Conservation (phyloP, 73 alveolate species). For the Symbiodinium natans region DNA sequence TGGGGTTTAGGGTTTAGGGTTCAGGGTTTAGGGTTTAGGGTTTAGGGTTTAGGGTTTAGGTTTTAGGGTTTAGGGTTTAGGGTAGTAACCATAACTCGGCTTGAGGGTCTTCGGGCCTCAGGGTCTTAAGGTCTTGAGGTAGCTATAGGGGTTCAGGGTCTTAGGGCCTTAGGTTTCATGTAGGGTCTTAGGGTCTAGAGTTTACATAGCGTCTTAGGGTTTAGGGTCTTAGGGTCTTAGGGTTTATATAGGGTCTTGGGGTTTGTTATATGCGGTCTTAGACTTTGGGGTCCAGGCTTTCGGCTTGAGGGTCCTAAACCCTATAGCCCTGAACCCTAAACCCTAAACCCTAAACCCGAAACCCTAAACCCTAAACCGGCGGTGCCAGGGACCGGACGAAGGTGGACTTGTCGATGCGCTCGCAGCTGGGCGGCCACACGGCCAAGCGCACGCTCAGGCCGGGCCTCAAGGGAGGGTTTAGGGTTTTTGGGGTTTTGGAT, state of each 20-base stretch:
- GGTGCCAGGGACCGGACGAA: slow-evolving; percentile 66
- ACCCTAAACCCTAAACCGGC: neutral
- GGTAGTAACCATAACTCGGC: too few species aligned
- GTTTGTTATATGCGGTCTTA: too few species aligned
- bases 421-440: slow-evolving; percentile 80
- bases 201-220: too few species aligned
- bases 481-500: too few species aligned
- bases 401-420: slow-evolving; percentile 83
- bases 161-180: too few species aligned
- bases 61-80: too few species aligned
- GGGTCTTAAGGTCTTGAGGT: too few species aligned
- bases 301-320: neutral
- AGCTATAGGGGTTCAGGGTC: too few species aligned
- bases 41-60: too few species aligned
- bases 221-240: too few species aligned
- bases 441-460: slow-evolving; percentile 85
- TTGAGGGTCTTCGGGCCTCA: too few species aligned
- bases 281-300: neutral
- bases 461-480: neutral
- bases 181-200: too few species aligned
- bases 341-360: neutral
- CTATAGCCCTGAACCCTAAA: neutral
- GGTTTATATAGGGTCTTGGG: neutral
- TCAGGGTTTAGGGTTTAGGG: neutral
- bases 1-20: neutral